Conservation (phyloP, 371 early-diverging fungal genomes). For the Gilbertella persicaria region DNA sequence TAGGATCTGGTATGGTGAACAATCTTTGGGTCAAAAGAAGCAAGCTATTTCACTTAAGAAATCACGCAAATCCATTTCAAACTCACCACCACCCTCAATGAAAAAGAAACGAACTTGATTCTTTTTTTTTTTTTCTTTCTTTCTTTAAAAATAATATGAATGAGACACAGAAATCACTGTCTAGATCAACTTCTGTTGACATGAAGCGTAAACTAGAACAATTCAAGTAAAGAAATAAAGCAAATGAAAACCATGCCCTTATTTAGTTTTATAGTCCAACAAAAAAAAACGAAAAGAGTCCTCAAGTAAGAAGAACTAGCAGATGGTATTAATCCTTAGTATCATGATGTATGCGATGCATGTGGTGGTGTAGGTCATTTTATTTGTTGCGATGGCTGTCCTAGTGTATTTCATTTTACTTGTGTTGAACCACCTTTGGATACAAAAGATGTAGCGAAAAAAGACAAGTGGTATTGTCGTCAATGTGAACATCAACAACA, state of each 20-base stretch:
- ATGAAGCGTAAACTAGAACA: not conserved
- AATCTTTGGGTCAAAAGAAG: not conserved
- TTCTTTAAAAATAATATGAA: too few relatives aligned
- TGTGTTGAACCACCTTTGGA: slow-evolving; percentile 75
- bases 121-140: not conserved
- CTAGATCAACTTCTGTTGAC: not conserved
- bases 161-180: not conserved
- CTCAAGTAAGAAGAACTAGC: not conserved
- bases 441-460: slow-evolving; percentile 44
- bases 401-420: slow-evolving; percentile 72
- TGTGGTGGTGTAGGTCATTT: slow-evolving; percentile 68
- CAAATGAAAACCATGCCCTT: not conserved
- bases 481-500: slow-evolving; percentile 50
- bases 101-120: not conserved
- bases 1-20: slow-evolving; percentile 15
- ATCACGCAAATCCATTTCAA: too few relatives aligned
- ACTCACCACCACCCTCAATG: not conserved
- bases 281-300: not conserved
- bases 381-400: slow-evolving; percentile 76
- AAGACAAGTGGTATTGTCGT: slow-evolving; percentile 69
- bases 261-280: too few relatives aligned
- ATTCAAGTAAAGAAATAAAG: not conserved
- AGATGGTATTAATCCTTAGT: slow-evolving; percentile 24
- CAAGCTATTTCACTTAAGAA: too few relatives aligned
- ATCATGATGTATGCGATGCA: slow-evolving; percentile 67